Percentiles rank a stretch among this genome's conserved stretches.
Evolutionary conservation across 352 stramenopile genomes (phyloP).

Genomic region (Globisporangium rhizosaccharum): DNA sequence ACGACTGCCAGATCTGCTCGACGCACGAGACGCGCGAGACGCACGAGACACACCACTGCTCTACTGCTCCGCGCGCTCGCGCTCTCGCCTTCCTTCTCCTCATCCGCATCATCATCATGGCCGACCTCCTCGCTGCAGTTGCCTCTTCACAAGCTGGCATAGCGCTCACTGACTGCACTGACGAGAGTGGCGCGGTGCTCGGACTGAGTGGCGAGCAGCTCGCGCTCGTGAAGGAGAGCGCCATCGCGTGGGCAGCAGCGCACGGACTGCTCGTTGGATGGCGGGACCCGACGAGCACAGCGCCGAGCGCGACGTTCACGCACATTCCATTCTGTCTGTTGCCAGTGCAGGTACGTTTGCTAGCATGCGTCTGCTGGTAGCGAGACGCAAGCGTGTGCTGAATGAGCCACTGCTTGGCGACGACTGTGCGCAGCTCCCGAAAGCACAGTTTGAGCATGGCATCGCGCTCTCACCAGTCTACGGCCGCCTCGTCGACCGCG

Average conservation of each 20-base stretch:
- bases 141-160: constrained; percentile 10
- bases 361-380: background rate
- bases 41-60: no score
- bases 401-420: background rate
- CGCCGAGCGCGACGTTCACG: constrained; percentile 45
- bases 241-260: constrained; percentile 63
- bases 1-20: no score
- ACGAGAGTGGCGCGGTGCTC: constrained; percentile 30
- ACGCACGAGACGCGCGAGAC: no score
- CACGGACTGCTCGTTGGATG: constrained; percentile 71
- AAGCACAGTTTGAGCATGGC: constrained; percentile 58
- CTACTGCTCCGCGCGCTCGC: no score
- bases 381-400: background rate
- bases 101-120: constrained; percentile 1
- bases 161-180: constrained; percentile 4
- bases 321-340: constrained; percentile 76
- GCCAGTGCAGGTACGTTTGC: constrained; percentile 35
- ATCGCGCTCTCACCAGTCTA: constrained; percentile 68
- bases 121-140: constrained; percentile 40
- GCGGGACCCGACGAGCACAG: constrained; percentile 25
- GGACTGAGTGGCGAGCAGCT: constrained; percentile 37
- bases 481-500: constrained; percentile 68
- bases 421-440: constrained; percentile 26
- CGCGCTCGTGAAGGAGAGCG: constrained; percentile 55
- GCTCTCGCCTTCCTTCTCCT: no score